Evolutionary conservation across 2,329 filamentous ascomycete genomes (phyloP).

Genomic region (Aspergillus nomiae): DNA sequence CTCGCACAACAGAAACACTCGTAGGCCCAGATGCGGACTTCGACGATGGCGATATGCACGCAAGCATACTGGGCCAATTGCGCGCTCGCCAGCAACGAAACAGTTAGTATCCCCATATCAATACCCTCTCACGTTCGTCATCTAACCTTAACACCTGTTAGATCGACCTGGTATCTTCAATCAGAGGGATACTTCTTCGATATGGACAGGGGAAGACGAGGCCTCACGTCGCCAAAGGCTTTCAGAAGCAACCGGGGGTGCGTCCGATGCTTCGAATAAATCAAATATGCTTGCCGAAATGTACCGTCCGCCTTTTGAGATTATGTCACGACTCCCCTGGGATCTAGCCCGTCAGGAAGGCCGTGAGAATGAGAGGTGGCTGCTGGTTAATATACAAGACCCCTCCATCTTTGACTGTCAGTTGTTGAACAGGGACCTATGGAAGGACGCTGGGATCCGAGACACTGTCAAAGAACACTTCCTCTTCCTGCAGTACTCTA

Average conservation of each 20-base stretch:
- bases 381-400: slow-evolving; percentile 94
- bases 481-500: slow-evolving; percentile 91
- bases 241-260: slow-evolving; percentile 64
- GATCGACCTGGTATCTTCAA: slow-evolving; percentile 68
- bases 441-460: slow-evolving; percentile 81
- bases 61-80: slow-evolving; percentile 67
- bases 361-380: slow-evolving; percentile 88
- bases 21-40: slow-evolving; percentile 68
- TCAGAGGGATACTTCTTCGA: slow-evolving; percentile 59
- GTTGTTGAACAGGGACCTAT: slow-evolving; percentile 88
- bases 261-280: slow-evolving; percentile 67
- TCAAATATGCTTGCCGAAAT: slow-evolving; percentile 82
- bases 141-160: slow-evolving; percentile 21
- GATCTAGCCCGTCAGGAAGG: slow-evolving; percentile 82
- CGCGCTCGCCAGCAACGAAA: slow-evolving; percentile 46
- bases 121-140: slow-evolving; percentile 6
- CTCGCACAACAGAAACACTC: slow-evolving; percentile 85
- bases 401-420: slow-evolving; percentile 93
- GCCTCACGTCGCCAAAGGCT: slow-evolving; percentile 55
- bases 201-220: slow-evolving; percentile 59
- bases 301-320: slow-evolving; percentile 86
- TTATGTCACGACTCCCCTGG: slow-evolving; percentile 81
- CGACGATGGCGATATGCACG: slow-evolving; percentile 59
- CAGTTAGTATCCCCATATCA: slow-evolving; percentile 28
- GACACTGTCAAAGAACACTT: slow-evolving; percentile 90